phyloP scores from a whole-genome alignment of 805 yeast genomes.

The Lipomyces mesembrius region DNA sequence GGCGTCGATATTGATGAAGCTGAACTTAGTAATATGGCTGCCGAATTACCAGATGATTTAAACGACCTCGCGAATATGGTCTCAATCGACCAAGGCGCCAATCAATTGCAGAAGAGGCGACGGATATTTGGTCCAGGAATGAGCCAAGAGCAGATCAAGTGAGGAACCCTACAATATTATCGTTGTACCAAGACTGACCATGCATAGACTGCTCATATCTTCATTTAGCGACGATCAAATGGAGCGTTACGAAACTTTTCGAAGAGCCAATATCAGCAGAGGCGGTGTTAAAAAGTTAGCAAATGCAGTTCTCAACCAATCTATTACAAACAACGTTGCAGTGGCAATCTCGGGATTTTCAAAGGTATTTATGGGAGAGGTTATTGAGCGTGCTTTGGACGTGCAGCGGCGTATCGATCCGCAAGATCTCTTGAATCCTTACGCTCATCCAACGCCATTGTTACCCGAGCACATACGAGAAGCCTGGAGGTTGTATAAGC shows the following conservation, averaged over 20 bases:
- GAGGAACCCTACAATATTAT: neutral
- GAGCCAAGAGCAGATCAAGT: constrained; percentile 30
- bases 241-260: constrained; percentile 82
- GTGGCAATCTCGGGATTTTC: constrained; percentile 84
- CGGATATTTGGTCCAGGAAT: constrained; percentile 28
- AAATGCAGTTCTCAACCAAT: constrained; percentile 76
- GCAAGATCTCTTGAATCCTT: constrained; percentile 44
- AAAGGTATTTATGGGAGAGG: constrained; percentile 87
- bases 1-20: constrained; percentile 11
- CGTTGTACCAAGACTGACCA: neutral
- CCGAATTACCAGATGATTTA: neutral
- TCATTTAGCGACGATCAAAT: constrained; percentile 81
- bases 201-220: constrained; percentile 59
- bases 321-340: constrained; percentile 77
- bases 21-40: neutral
- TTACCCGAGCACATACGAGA: constrained; percentile 84
- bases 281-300: constrained; percentile 81
- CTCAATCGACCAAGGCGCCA: neutral
- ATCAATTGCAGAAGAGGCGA: neutral
- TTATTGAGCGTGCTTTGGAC: constrained; percentile 62
- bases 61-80: constrained; percentile 6
- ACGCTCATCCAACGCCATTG: constrained; percentile 54
- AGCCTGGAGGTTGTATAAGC: constrained; percentile 78
- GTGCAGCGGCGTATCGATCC: constrained; percentile 46
- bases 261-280: constrained; percentile 75